Base-by-base conservation (phyloP, 768 basidiomycete species). In the Cytidiella melzeri region DNA sequence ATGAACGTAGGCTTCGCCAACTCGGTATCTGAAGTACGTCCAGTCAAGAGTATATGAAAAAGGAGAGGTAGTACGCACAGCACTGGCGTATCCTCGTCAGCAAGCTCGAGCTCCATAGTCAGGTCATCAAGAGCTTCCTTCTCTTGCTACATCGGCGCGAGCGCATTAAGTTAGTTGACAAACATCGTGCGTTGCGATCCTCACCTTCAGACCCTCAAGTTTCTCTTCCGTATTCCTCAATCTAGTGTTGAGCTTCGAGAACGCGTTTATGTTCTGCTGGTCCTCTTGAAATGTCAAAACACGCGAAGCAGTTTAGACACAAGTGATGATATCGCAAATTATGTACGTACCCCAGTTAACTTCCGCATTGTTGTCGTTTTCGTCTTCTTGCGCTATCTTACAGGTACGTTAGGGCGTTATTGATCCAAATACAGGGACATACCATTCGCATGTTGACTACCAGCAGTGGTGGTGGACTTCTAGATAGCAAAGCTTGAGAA, bases 101-200 rank as follows among this genome's bases (percentile, higher is more conserved):
- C 81, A 9, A 97, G 79, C 61, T 95, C 92, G 20, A 97, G 77
- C 60, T 96, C 94, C 40, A 78, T 87, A 1, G 81, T 69, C 25
- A 96, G 76, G 64, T 97, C 94, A 52, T 95, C 92, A 12, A 95
- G 78, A 2, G 92, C 87, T 58, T 96, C 94, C 68, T 94, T 94
- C 69, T 95, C 92, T 77, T 88, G 83, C 92, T 97, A 61, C 12
- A n/a, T n/a, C n/a, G n/a, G n/a, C n/a, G n/a, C n/a, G n/a, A n/a
- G n/a, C n/a, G n/a, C n/a, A n/a, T 50, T 11, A 44, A 26, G 1
- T 28, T 12, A 25, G 10, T 20, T 20, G 34, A n/a, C 12, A 19
- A 4, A 3, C 5, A 36, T 36, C 11, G 13, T 18, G 43, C 13
- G 38, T 18, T 40, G 13, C 15, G 13, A 42, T 23, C 25, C 68